Percentiles rank a stretch among this genome's conserved stretches.
phyloP scores from a whole-genome alignment of 2,329 filamentous ascomycete species.

The Colletotrichum tamarilloi region DNA sequence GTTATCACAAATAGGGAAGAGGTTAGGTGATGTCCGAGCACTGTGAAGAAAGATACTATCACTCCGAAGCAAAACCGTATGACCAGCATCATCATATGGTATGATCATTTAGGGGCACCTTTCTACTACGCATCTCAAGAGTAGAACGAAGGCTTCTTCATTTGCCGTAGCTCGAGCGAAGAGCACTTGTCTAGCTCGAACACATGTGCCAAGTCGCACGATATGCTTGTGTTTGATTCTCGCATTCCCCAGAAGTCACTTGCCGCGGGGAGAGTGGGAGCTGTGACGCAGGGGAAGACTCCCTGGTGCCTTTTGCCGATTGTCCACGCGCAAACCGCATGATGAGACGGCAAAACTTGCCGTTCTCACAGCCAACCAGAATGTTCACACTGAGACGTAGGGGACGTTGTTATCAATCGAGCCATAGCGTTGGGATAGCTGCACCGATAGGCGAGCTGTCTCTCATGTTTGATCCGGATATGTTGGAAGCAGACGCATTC shows the following conservation, averaged over 20 bases:
- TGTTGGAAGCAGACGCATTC: not conserved
- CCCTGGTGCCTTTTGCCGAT: not conserved
- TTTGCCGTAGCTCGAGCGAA: not conserved
- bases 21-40: not conserved
- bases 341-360: not conserved
- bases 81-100: not conserved
- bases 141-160: not conserved
- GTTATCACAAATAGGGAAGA: not conserved
- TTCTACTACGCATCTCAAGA: not conserved
- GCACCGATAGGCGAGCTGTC: conserved; percentile 1
- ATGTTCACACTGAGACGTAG: not conserved
- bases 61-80: not conserved
- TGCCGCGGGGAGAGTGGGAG: not conserved
- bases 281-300: not conserved
- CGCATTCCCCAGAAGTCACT: not conserved
- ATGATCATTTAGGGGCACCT: not conserved
- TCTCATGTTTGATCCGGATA: not conserved
- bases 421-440: conserved; percentile 8
- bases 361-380: not conserved
- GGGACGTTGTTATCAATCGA: conserved; percentile 1
- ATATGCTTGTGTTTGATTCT: not conserved
- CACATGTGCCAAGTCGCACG: not conserved
- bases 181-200: not conserved
- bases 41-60: not conserved
- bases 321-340: not conserved